A percentile compares a stretch with the other conserved stretches of the same genome.
These are phyloP conservation scores for Rhodotorula sp. DNA, from an alignment of 1,284 basidiomycete genomes.

Conservation along the genomic window DNA sequence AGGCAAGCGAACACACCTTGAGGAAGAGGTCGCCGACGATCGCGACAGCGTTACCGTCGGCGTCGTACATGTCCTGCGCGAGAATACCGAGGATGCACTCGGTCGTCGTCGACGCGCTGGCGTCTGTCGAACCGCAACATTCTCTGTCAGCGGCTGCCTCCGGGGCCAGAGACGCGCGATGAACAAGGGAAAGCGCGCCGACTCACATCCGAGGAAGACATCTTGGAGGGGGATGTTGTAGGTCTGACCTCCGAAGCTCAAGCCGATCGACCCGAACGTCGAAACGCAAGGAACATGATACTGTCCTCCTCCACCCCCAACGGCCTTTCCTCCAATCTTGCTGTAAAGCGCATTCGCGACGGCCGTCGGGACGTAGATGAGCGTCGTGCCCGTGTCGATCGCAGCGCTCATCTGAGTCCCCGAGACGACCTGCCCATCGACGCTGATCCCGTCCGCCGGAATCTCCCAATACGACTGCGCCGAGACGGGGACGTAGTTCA, in stretches of 20 bases:
- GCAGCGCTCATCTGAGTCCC: constrained; percentile 38
- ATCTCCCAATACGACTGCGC: constrained; percentile 36
- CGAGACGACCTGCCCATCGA: constrained; percentile 36
- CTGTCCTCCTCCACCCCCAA: constrained; percentile 27
- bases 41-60: constrained; percentile 39
- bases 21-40: constrained; percentile 42
- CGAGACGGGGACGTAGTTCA: constrained; percentile 30
- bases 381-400: constrained; percentile 43
- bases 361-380: constrained; percentile 41
- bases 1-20: constrained; percentile 8
- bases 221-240: constrained; percentile 39
- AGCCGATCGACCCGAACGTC: constrained; percentile 24
- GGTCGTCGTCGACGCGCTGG: constrained; percentile 19
- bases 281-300: constrained; percentile 42
- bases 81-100: constrained; percentile 42
- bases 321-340: constrained; percentile 32
- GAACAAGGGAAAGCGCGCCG: too few species aligned
- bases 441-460: constrained; percentile 36
- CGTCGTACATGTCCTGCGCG: constrained; percentile 38
- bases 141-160: too few species aligned
- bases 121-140: too few species aligned
- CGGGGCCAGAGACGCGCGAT: too few species aligned
- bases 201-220: constrained; percentile 33
- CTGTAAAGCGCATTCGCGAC: constrained; percentile 40
- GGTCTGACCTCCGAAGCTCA: constrained; percentile 36